Base-by-base conservation (phyloP, 805 yeast species). In the Metahyphopichia silvanorum region DNA sequence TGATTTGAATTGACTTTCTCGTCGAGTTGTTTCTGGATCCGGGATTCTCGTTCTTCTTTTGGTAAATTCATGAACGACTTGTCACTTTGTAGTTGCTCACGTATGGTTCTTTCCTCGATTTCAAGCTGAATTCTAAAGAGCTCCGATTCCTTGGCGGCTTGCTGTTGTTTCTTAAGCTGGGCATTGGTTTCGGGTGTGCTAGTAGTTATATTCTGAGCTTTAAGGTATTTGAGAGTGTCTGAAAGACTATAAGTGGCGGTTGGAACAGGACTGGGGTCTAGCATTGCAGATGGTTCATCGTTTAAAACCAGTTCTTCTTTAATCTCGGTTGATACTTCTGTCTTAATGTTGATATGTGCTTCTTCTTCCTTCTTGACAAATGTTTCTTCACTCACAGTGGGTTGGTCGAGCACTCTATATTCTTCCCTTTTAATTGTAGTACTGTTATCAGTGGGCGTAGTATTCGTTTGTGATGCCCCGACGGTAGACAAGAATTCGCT, bases 401-500 rank as follows among this genome's bases (percentile, higher is more conserved):
- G 6, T 11, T n/a, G 25, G 6, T 11, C 21, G 7, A 19, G 10
- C 21, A 7, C 10, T 10, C 7, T 12, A 10, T 22, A 12, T 7
- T 25, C 27, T 9, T 14, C 27, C n/a, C 17, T 14, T 10, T 23
- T 22, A 21, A 11, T 25, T 6, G 2, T n/a, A n/a, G n/a, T n/a
- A n/a, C n/a, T n/a, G n/a, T n/a, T n/a, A n/a, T n/a, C n/a, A n/a
- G n/a, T n/a, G n/a, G n/a, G n/a, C n/a, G n/a, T n/a, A n/a, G n/a
- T n/a, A n/a, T n/a, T n/a, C n/a, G n/a, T n/a, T n/a, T n/a, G n/a
- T n/a, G n/a, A n/a, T n/a, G n/a, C n/a, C n/a, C n/a, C n/a, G n/a
- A n/a, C n/a, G n/a, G n/a, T n/a, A n/a, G 44, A 53, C 28, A 68
- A 44, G 37, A 70, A 68, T 20, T 67, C 74, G 18, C 53, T 51